Evolutionary conservation across 2,329 filamentous ascomycete genomes (phyloP), one percentile per base, ranked within the genome.

Genomic region (Pseudogymnoascus sp.): DNA sequence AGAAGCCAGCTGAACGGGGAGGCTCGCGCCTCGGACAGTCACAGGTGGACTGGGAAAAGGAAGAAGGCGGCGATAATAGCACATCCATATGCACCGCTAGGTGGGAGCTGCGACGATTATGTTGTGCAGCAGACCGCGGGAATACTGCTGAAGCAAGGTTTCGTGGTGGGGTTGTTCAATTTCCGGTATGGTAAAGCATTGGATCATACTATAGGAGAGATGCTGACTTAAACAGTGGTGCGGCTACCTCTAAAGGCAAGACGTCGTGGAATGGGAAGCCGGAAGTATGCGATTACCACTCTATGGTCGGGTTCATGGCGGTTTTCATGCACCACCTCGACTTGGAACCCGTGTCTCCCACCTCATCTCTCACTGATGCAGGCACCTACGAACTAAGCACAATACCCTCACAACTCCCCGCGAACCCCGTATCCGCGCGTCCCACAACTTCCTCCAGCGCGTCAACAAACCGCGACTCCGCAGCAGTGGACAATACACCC

Each of bases 51-150:
- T 16, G 18, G 2, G 23, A 53, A 53, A 75, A 71, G 65, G 56
- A 77, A 74, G 64, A 79, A 75, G 65, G 84, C 80, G 3, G 86
- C 86, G 0, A 79, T 96, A 3, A 78, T 97, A 40, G 93, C 93
- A 11, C 95, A 97, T 74, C 93, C 95, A 0, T 97, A 97, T 72
- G 91, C 91, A 36, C 88, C 91, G 0, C 78, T 97, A 61, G 95
- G 95, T 3, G 95, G 93, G 4, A 87, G 80, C 74, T 95, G 87
- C 72, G 90, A 97, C 72, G 93, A 97, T 72, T 83, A 84, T 0
- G 81, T 96, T 0, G 88, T 97, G 1, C 80, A 7, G 76, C 89
- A 2, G 85, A 84, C 0, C 77, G 79, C 66, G 14, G 65, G 61
- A 1, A 82, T 88, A 64, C 78, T 96, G 53, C 74, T 96, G n/a